These are phyloP conservation scores for Cochlearia excelsa DNA, from an alignment of 345 rosid species.

Conservation along the genomic window DNA sequence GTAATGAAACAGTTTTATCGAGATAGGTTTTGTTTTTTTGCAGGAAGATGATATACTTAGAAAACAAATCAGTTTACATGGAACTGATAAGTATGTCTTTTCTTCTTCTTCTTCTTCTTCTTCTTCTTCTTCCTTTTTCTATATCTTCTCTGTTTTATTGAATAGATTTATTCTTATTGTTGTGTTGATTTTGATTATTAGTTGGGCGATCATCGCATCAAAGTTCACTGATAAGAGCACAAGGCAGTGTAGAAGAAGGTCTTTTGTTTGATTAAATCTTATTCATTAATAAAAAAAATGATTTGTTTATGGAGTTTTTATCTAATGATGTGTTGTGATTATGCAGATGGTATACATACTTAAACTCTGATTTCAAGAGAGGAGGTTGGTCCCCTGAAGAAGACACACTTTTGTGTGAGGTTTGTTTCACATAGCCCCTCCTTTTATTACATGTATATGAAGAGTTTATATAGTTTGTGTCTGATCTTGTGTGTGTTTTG, in stretches of 20 bases:
- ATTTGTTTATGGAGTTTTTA: constrained; percentile 1
- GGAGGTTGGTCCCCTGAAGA: constrained; percentile 99
- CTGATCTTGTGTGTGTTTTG: constrained; percentile 27
- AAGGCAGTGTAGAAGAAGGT: constrained; percentile 97
- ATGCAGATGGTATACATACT: constrained; percentile 90
- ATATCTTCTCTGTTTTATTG: not conserved
- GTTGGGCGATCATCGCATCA: constrained; percentile 94
- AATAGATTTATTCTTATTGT: constrained; percentile 26
- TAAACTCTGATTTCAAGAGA: constrained; percentile 94
- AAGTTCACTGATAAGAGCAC: constrained; percentile 90
- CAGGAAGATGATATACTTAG: constrained; percentile 96
- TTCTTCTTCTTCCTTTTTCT: not conserved
- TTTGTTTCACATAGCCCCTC: constrained; percentile 18
- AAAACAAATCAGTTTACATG: constrained; percentile 68
- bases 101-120: not conserved
- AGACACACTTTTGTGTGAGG: constrained; percentile 95
- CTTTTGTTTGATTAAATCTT: constrained; percentile 22
- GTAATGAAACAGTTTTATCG: constrained; percentile 3
- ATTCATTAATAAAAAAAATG: constrained; percentile 4
- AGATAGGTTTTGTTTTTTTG: constrained; percentile 20
- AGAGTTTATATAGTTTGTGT: constrained; percentile 5
- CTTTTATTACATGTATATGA: not conserved
- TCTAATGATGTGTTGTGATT: constrained; percentile 25
- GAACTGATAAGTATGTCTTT: constrained; percentile 77
- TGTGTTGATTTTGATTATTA: constrained; percentile 33